phyloP scores from a whole-genome alignment of 2,329 filamentous ascomycete species.

The Pyricularia sp. region DNA sequence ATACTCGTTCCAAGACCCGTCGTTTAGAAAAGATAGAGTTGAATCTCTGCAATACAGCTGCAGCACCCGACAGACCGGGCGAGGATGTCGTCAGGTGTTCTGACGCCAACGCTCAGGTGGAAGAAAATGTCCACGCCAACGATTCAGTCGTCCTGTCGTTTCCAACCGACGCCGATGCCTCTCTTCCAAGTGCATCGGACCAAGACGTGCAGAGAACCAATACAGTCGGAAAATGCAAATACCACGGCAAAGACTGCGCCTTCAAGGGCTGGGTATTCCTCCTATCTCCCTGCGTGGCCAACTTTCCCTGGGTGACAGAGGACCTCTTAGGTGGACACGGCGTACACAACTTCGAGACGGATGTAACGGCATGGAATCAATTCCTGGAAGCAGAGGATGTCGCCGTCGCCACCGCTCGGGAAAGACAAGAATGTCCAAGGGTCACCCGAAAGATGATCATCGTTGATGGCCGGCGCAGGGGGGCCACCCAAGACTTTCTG shows the following conservation, averaged over 20 bases:
- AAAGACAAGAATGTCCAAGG: background rate
- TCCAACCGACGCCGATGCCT: background rate
- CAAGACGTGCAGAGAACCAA: background rate
- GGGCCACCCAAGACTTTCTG: slow-evolving; percentile 18
- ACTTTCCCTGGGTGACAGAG: slow-evolving; percentile 21
- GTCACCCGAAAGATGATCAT: slow-evolving; percentile 16
- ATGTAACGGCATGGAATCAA: slow-evolving; percentile 22
- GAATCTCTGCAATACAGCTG: background rate
- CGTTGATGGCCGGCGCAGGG: slow-evolving; percentile 17
- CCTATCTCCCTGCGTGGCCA: slow-evolving; percentile 27
- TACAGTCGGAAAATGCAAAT: background rate
- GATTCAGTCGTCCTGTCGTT: background rate
- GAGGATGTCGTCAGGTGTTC: background rate
- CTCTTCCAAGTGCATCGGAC: background rate
- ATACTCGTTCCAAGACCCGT: background rate
- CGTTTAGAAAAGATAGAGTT: background rate
- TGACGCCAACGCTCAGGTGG: slow-evolving; percentile 8
- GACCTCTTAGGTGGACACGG: slow-evolving; percentile 29
- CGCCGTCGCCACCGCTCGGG: too few species aligned
- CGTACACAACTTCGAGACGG: slow-evolving; percentile 18
- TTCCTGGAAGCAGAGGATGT: background rate
- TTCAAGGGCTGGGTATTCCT: slow-evolving; percentile 25
- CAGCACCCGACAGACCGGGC: background rate
- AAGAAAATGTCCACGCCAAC: too few species aligned
- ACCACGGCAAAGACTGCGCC: slow-evolving; percentile 18